These are phyloP conservation scores for Halocafeteria seosinensis DNA, from an alignment of 108 stramenopile species.

Conservation along the genomic window DNA sequence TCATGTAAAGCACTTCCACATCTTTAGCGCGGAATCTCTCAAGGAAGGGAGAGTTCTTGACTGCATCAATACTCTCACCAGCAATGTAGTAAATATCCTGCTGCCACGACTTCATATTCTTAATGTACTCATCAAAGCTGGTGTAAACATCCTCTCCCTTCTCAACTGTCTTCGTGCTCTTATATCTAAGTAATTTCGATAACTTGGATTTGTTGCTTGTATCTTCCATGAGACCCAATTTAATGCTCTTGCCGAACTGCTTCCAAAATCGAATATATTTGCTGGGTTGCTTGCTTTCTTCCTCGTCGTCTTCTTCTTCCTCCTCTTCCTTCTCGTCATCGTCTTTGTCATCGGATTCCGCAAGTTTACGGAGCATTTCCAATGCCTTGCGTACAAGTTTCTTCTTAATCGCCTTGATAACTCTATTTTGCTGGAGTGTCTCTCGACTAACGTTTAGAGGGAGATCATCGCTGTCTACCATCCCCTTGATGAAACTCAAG, in stretches of 20 bases:
- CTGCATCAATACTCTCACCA: slow-evolving; percentile 56
- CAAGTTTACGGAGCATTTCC: slow-evolving; percentile 73
- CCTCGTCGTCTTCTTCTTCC: slow-evolving; percentile 38
- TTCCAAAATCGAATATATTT: slow-evolving; percentile 84
- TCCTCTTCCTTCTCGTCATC: slow-evolving; percentile 38
- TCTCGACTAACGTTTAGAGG: slow-evolving; percentile 99
- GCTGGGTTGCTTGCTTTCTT: slow-evolving; percentile 27
- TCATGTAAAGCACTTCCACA: slow-evolving; percentile 76
- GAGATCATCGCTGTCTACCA: slow-evolving; percentile 96
- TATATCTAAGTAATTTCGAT: slow-evolving; percentile 78
- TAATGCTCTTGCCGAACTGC: slow-evolving; percentile 72
- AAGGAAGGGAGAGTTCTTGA: slow-evolving; percentile 72
- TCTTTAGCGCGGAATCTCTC: slow-evolving; percentile 70
- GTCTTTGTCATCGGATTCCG: slow-evolving; percentile 22
- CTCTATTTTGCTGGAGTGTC: slow-evolving; percentile 80
- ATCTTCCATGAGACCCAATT: slow-evolving; percentile 93
- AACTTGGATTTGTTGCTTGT: slow-evolving; percentile 70
- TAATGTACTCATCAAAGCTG: slow-evolving; percentile 71
- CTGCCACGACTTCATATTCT: slow-evolving; percentile 92
- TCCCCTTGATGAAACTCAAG: slow-evolving; percentile 79
- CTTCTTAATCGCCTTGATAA: slow-evolving; percentile 94
- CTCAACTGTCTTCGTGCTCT: slow-evolving; percentile 55
- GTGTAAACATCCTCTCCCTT: slow-evolving; percentile 39
- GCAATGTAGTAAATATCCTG: slow-evolving; percentile 85
- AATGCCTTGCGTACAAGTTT: slow-evolving; percentile 93